phyloP scores from a whole-genome alignment of 805 yeast genomes.

The Wickerhamomyces queroliae region DNA sequence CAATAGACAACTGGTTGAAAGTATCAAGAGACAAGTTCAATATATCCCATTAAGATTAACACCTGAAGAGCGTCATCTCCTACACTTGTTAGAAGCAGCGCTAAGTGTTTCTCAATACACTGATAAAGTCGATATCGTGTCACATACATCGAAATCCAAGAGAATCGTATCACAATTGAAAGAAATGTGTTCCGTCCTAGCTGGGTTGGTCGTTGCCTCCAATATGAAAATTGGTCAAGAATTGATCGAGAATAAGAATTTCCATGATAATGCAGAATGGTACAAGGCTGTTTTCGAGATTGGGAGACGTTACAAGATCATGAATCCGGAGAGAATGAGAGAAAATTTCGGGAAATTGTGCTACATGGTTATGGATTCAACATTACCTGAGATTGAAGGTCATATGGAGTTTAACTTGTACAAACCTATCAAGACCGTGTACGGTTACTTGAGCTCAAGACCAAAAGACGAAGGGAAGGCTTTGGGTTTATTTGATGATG shows the following conservation, averaged over 20 bases:
- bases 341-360: slow-evolving; percentile 74
- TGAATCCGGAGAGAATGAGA: slow-evolving; percentile 81
- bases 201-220: slow-evolving; percentile 75
- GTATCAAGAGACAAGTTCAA: slow-evolving; percentile 36
- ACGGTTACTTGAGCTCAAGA: slow-evolving; percentile 36
- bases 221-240: slow-evolving; percentile 65
- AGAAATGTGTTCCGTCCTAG: slow-evolving; percentile 73
- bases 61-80: slow-evolving; percentile 60
- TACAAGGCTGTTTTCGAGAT: slow-evolving; percentile 66
- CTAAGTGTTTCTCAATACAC: slow-evolving; percentile 76
- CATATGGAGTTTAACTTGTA: slow-evolving; percentile 73
- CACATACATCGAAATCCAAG: slow-evolving; percentile 61
- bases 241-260: slow-evolving; percentile 60
- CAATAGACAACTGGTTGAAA: slow-evolving; percentile 8
- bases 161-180: slow-evolving; percentile 67
- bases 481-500: slow-evolving; percentile 47
- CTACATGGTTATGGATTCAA: slow-evolving; percentile 83
- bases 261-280: slow-evolving; percentile 68
- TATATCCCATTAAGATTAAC: slow-evolving; percentile 69
- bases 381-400: slow-evolving; percentile 61
- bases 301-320: slow-evolving; percentile 74
- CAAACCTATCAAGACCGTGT: slow-evolving; percentile 64
- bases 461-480: slow-evolving; percentile 31
- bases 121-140: slow-evolving; percentile 66
- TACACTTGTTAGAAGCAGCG: slow-evolving; percentile 69